Percentiles rank a stretch among this genome's conserved stretches.
Evolutionary conservation across 495 filamentous ascomycete genomes (phyloP).

Genomic region (Penicillium malachiteum): DNA sequence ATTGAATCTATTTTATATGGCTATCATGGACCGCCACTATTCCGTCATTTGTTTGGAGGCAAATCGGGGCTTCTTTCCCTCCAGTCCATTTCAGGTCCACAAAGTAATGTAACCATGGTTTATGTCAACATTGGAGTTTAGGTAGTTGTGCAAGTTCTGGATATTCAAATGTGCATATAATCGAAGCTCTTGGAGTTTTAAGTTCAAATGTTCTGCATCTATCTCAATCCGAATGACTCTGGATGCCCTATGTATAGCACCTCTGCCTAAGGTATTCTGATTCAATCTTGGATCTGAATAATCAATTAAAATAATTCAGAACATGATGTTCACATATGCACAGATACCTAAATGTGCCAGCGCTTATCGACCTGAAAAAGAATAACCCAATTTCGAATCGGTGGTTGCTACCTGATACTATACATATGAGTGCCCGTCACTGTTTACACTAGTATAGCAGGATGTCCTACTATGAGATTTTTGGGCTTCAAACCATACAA

Average conservation of each 20-base stretch:
- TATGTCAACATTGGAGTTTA: too few relatives aligned
- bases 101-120: neutral
- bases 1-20: neutral
- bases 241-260: too few relatives aligned
- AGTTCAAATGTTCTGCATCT: neutral
- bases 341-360: too few relatives aligned
- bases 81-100: neutral
- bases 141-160: too few relatives aligned
- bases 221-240: too few relatives aligned
- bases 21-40: conserved; percentile 12
- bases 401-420: too few relatives aligned
- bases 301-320: neutral
- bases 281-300: neutral
- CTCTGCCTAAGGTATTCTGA: neutral
- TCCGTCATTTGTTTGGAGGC: conserved; percentile 14
- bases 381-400: too few relatives aligned
- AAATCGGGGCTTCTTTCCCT: conserved; percentile 5
- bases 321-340: neutral
- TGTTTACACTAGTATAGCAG: too few relatives aligned
- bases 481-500: too few relatives aligned
- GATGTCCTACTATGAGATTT: too few relatives aligned
- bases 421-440: too few relatives aligned
- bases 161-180: conserved; percentile 17
- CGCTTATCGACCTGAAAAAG: too few relatives aligned
- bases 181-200: neutral